Conservation (phyloP, 805 yeast species). For the Kuraishia molischiana region DNA sequence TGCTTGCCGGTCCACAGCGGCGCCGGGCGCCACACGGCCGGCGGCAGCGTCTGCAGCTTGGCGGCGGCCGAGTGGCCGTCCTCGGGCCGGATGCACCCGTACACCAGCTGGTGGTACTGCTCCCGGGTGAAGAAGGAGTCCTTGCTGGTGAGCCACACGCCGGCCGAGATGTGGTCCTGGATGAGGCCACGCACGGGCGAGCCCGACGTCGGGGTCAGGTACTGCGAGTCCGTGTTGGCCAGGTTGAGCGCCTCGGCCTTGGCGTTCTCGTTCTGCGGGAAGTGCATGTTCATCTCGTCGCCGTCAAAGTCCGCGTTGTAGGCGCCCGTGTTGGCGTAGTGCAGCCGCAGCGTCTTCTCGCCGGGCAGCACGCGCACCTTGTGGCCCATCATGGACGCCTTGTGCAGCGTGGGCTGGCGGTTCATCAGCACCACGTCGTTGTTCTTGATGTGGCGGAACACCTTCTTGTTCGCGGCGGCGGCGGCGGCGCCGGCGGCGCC, state of each 20-base stretch:
- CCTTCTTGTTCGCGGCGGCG: slow-evolving; percentile 80
- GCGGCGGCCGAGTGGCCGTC: slow-evolving; percentile 83
- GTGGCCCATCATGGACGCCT: slow-evolving; percentile 99
- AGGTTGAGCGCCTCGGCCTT: slow-evolving; percentile 90
- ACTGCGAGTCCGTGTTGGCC: slow-evolving; percentile 96
- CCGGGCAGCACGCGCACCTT: slow-evolving; percentile 94
- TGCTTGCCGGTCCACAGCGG: slow-evolving; percentile 99
- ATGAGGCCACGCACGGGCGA: slow-evolving; percentile 97
- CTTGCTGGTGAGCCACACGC: slow-evolving; percentile 95
- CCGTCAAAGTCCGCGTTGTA: slow-evolving; percentile 99
- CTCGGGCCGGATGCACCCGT: slow-evolving; percentile 93
- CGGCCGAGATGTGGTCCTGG: slow-evolving; percentile 98
- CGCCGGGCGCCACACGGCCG: slow-evolving; percentile 77
- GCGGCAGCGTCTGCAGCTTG: slow-evolving; percentile 72
- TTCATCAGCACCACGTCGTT: slow-evolving; percentile 96
- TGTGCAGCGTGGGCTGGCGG: slow-evolving; percentile 98
- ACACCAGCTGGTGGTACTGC: slow-evolving; percentile 85
- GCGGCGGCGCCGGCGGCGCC: slow-evolving; percentile 53
- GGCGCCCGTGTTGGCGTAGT: slow-evolving; percentile 98
- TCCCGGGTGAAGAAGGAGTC: slow-evolving; percentile 89
- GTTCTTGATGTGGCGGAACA: slow-evolving; percentile 87
- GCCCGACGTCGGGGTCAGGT: slow-evolving; percentile 97
- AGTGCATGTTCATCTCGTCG: slow-evolving; percentile 99
- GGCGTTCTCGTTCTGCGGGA: slow-evolving; percentile 96
- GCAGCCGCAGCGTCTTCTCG: slow-evolving; percentile 92